Base-by-base conservation (phyloP, 2,329 filamentous ascomycete species). In the Trichoderma asperellum region DNA sequence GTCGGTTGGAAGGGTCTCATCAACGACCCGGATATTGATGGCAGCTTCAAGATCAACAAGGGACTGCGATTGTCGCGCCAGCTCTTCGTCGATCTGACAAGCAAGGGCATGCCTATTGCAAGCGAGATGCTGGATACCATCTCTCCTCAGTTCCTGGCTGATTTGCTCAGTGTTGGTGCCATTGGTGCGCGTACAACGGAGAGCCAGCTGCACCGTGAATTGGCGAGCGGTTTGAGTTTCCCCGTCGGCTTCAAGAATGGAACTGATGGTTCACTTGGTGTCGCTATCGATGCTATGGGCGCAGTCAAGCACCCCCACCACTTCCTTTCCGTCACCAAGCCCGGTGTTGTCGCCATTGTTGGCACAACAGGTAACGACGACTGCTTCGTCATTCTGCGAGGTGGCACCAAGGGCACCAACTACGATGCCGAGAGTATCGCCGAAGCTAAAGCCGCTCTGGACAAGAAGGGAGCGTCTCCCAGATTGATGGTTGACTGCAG, bases 181-280 rank as follows among this genome's bases (percentile, higher is more conserved):
- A 91, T 99, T 74, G 96, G 96, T 68, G 96, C 96, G n/a, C 88
- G 96, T 71, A 99, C 96, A 24, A 98, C 96, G 2, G 96, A 99
- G 84, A 94, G 91, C 63, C 96, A 99, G 83, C 86, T 98, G 72
- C 96, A 99, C 82, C 91, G 96, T 68, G 96, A 99, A 82, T 85
- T 99, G 72, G 95, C 96, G 27, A 96, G 92, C 65, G 96, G 96
- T 77, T 86, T 98, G 43, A 96, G 92, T 74, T 98, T 97, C 91
- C 96, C 96, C 2, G 94, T 99, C 12, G 96, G 96, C 63, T 99
- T 99, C 91, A 99, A 99, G 88, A 99, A 99, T 81, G 96, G 96
- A 73, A 99, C 96, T 37, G 96, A 99, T 79, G 96, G 96, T 63
- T 91, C 91, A 10, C 84, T 98, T 59, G 88, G 90, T 68, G 94